Base-by-base conservation (phyloP, 208 protist species). In the Trypanosoma platydactyli region DNA sequence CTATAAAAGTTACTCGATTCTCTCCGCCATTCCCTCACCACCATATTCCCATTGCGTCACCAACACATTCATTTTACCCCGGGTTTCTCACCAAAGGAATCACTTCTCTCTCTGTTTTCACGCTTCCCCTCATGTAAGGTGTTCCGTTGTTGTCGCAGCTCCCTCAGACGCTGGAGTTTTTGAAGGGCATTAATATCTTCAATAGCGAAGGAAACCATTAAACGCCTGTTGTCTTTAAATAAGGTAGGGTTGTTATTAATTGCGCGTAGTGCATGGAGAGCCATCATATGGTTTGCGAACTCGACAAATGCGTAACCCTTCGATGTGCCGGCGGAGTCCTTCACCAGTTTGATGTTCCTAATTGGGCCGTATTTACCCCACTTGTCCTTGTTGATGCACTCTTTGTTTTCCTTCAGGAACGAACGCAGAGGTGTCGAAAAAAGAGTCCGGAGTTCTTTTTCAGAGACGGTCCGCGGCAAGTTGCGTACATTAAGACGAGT, bases 191-290 rank as follows among this genome's bases (percentile, higher is more conserved):
- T 86, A 41, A 82, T 91, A 67, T 95, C 89, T 69, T 98, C 94
- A 62, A 98, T 81, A 16, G 92, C 88, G 50, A 98, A 98, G 46
- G 92, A 92, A 3, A 97, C 92, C 68, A 96, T 91, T 44, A 95
- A 77, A 9, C 94, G 87, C 12, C 83, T 78, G 60, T 90, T 75
- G 30, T 92, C 81, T 29, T 86, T 86, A 41, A 95, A 95, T 15
- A 97, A 22, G 16, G 80, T 97, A 2, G 94, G 94, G 71, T 98
- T 98, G 76, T 98, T 98, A 75, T 98, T 98, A 12, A 97, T 56
- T 56, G 74, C 78, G 15, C 91, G 83, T 53, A 98, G 68, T 24
- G 73, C 70, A 66, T 81, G 64, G n/a, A 98, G 77, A n/a, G 94
- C 92, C 13, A 92, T 77, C 64, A 86, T 84, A 79, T 98, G 92